Percentiles rank a stretch among this genome's conserved stretches.
These are phyloP conservation scores for Zoysia japonica DNA, from an alignment of 176 grass and related monocot species.

Conservation along the genomic window DNA sequence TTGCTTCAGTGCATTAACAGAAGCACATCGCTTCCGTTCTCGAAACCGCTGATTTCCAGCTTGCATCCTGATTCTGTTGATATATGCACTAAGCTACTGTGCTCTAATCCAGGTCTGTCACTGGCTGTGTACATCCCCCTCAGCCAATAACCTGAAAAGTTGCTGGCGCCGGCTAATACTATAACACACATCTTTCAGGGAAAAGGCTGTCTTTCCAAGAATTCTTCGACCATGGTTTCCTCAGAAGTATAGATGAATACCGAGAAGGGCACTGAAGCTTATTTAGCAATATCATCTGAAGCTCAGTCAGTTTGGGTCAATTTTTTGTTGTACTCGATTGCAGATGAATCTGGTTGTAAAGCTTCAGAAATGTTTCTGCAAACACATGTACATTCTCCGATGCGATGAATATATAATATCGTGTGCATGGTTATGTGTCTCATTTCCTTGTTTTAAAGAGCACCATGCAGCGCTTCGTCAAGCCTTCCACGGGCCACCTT, in stretches of 20 bases:
- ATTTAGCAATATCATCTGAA: not conserved
- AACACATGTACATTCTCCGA: not conserved
- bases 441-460: not conserved
- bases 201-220: constrained; percentile 44
- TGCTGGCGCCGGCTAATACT: not conserved
- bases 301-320: not conserved
- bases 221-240: constrained; percentile 40
- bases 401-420: not conserved
- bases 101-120: constrained; percentile 38
- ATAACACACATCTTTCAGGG: not conserved
- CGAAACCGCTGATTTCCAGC: not conserved
- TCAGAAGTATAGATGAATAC: not conserved
- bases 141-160: not conserved
- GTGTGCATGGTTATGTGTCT: not conserved
- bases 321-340: not conserved
- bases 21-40: constrained; percentile 36
- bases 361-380: not conserved
- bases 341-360: not conserved
- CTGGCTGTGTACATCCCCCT: not conserved
- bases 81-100: constrained; percentile 37
- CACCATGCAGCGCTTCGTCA: too few species aligned
- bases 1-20: constrained; percentile 42
- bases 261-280: not conserved
- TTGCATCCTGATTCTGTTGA: constrained; percentile 42
- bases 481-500: too few species aligned